phyloP scores from a whole-genome alignment of 805 yeast species.

The Pichia nakasei region DNA sequence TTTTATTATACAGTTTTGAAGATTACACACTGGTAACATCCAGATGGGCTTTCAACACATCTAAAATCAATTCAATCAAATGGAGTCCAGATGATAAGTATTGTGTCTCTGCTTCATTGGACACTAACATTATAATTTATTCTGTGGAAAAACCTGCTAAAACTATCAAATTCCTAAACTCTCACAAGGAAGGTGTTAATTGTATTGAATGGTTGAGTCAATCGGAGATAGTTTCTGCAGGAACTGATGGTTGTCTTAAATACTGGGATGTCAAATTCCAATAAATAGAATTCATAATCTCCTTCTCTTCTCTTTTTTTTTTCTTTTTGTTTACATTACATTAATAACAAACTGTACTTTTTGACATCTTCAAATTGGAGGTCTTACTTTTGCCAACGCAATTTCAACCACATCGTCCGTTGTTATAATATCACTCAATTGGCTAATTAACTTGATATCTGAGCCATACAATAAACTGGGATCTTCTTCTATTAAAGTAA shows the following conservation, averaged over 20 bases:
- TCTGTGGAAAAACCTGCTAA: slow-evolving; percentile 72
- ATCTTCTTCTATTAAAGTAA: slow-evolving; percentile 34
- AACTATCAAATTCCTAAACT: slow-evolving; percentile 62
- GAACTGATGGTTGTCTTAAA: slow-evolving; percentile 75
- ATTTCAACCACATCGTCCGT: slow-evolving; percentile 43
- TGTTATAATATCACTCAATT: slow-evolving; percentile 36
- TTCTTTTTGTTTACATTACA: not conserved
- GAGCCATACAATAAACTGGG: slow-evolving; percentile 50
- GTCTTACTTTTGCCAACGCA: slow-evolving; percentile 40
- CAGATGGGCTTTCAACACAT: slow-evolving; percentile 94
- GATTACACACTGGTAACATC: slow-evolving; percentile 60
- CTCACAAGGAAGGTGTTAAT: slow-evolving; percentile 84
- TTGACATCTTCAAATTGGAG: slow-evolving; percentile 33
- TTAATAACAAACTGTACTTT: too few relatives aligned
- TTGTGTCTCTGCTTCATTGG: slow-evolving; percentile 74
- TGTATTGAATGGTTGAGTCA: slow-evolving; percentile 59
- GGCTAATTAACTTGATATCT: slow-evolving; percentile 33
- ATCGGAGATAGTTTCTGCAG: slow-evolving; percentile 53
- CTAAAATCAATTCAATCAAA: slow-evolving; percentile 63
- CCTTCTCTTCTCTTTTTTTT: not conserved
- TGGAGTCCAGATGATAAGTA: slow-evolving; percentile 75
- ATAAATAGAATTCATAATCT: slow-evolving; percentile 1
- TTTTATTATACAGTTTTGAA: slow-evolving; percentile 53
- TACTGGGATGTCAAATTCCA: slow-evolving; percentile 45
- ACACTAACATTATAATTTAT: slow-evolving; percentile 72